Percentiles rank a stretch among this genome's conserved stretches.
Evolutionary conservation across 2,329 filamentous ascomycete genomes (phyloP).

Genomic region (Diaporthe citrichinensis): DNA sequence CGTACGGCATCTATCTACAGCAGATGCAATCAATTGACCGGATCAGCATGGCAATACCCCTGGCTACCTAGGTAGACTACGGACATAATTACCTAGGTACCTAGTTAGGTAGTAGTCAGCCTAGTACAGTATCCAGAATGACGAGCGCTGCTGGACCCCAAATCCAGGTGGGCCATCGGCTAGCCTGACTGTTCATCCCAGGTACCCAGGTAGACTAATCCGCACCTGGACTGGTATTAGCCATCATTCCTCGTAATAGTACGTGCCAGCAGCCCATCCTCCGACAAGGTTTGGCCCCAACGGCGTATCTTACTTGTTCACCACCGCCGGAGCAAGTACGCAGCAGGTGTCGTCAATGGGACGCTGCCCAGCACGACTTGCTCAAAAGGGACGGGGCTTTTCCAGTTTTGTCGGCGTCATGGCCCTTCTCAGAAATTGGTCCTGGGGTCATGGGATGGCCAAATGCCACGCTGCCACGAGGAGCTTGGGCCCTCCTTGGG

Average conservation of each 20-base stretch:
- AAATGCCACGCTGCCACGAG: constrained; percentile 21
- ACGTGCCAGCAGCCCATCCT: background rate
- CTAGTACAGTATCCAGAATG: background rate
- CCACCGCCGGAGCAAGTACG: background rate
- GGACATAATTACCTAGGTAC: background rate
- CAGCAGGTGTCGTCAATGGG: constrained; percentile 2
- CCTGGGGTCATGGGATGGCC: constrained; percentile 16
- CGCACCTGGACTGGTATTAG: background rate
- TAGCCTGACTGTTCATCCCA: constrained; percentile 1
- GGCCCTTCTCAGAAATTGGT: constrained; percentile 24
- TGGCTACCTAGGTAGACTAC: background rate
- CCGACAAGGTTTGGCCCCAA: constrained; percentile 31
- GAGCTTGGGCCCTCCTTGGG: constrained; percentile 15
- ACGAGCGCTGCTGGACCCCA: background rate
- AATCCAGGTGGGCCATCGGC: background rate
- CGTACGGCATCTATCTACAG: background rate
- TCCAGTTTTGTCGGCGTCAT: constrained; percentile 11
- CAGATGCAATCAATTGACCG: background rate
- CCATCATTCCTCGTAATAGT: constrained; percentile 20
- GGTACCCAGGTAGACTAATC: background rate
- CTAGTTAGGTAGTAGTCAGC: background rate
- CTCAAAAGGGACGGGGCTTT: background rate
- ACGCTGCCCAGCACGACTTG: constrained; percentile 19
- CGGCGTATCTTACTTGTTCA: constrained; percentile 13
- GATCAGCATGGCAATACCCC: background rate